These are phyloP conservation scores for Rubus parviflorus DNA, from an alignment of 306 rosid genomes.

Conservation along the genomic window DNA sequence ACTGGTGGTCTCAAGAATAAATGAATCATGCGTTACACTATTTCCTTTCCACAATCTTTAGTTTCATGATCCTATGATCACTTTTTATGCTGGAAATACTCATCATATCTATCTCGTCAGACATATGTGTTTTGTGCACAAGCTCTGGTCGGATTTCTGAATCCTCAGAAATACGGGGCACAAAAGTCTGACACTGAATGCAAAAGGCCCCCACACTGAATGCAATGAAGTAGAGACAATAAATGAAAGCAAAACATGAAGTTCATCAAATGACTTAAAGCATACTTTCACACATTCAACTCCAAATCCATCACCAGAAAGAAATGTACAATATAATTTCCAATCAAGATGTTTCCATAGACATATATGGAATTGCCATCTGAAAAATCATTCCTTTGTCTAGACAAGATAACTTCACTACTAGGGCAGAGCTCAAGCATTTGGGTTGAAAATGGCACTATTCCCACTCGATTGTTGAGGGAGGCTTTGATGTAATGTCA, in stretches of 20 bases:
- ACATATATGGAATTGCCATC: constrained; percentile 3
- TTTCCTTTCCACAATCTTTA: background rate
- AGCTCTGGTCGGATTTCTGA: background rate
- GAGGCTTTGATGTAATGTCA: constrained; percentile 97
- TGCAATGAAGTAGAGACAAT: constrained; percentile 6
- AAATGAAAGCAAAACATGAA: background rate
- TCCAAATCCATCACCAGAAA: background rate
- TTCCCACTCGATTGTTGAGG: constrained; percentile 98
- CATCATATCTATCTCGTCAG: background rate
- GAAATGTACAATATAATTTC: constrained; percentile 1
- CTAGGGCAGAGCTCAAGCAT: background rate
- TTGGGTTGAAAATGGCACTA: constrained; percentile 16
- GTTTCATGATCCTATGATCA: background rate
- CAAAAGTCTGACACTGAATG: background rate
- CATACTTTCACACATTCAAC: background rate
- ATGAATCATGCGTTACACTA: too few species aligned
- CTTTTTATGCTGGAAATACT: background rate
- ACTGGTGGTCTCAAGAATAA: too few species aligned
- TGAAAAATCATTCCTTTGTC: background rate
- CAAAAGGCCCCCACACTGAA: background rate
- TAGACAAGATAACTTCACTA: background rate
- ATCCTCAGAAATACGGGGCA: background rate
- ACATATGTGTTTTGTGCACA: background rate
- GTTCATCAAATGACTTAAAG: background rate
- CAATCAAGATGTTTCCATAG: constrained; percentile 7